Conservation (phyloP, 192 early-diverging fungal genomes). For the Umbelopsis vinacea region DNA sequence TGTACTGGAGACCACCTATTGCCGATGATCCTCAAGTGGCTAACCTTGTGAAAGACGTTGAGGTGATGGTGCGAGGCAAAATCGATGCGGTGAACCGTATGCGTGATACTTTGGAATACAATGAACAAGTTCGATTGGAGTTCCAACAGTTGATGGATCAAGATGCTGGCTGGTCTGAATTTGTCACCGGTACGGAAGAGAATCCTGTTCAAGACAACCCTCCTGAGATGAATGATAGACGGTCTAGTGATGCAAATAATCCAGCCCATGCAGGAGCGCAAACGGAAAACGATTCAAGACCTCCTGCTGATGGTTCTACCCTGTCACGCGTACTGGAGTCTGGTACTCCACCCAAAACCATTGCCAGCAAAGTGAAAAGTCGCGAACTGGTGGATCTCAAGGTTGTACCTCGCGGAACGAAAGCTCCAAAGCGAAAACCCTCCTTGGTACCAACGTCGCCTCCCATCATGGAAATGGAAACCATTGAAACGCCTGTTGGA, state of each 20-base stretch:
- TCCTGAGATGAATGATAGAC: not conserved
- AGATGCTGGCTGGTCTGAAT: slow-evolving; percentile 38
- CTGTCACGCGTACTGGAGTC: not conserved
- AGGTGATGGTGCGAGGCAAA: slow-evolving; percentile 30
- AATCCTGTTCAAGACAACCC: not conserved
- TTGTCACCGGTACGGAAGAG: slow-evolving; percentile 22
- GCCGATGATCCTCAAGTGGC: slow-evolving; percentile 29
- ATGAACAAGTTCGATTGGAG: slow-evolving; percentile 33
- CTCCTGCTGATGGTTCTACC: not conserved
- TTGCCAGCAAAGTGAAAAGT: slow-evolving; percentile 19
- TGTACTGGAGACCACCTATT: slow-evolving; percentile 54
- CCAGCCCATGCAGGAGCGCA: not conserved
- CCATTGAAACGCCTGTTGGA: slow-evolving; percentile 37
- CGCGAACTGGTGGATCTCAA: slow-evolving; percentile 13
- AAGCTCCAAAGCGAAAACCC: not conserved
- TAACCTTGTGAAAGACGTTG: slow-evolving; percentile 32
- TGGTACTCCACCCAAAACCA: slow-evolving; percentile 7
- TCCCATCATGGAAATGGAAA: slow-evolving; percentile 45
- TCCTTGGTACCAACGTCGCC: slow-evolving; percentile 18
- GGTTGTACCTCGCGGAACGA: not conserved
- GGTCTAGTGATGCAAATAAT: not conserved
- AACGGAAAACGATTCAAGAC: not conserved
- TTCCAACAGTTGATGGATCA: slow-evolving; percentile 32
- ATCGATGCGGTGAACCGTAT: slow-evolving; percentile 45
- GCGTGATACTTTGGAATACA: slow-evolving; percentile 44